Percentiles rank a stretch among this genome's conserved stretches.
Conservation (phyloP, 2,329 filamentous ascomycete species). For the Zymoseptoria ardabiliae region DNA sequence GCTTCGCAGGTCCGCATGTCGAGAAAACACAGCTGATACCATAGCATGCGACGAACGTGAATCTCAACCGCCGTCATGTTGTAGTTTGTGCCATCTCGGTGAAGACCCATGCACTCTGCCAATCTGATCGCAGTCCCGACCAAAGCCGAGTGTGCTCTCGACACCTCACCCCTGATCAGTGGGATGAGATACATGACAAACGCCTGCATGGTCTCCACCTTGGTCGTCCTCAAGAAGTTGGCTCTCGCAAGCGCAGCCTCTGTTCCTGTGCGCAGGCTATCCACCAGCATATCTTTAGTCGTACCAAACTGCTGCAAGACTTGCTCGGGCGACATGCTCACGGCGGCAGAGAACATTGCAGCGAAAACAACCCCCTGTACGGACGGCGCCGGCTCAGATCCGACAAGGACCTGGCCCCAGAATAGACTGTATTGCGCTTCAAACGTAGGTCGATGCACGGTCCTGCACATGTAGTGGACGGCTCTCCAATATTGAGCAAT, state of each 20-base stretch:
- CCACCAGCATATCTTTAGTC: constrained; percentile 50
- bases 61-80: constrained; percentile 60
- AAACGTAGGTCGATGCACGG: constrained; percentile 61
- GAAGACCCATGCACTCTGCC: constrained; percentile 70
- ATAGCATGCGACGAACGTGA: constrained; percentile 63
- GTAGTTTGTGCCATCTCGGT: constrained; percentile 62
- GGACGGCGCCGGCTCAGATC: constrained; percentile 56
- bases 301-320: constrained; percentile 49
- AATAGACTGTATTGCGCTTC: constrained; percentile 58
- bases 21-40: constrained; percentile 72
- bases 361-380: constrained; percentile 64
- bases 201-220: constrained; percentile 67
- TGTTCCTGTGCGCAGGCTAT: constrained; percentile 57
- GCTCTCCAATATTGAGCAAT: constrained; percentile 60
- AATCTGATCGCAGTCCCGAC: constrained; percentile 65
- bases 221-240: constrained; percentile 63
- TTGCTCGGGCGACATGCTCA: constrained; percentile 55
- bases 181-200: constrained; percentile 73
- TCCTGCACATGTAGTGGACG: constrained; percentile 62
- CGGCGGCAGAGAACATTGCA: constrained; percentile 59
- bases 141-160: constrained; percentile 64
- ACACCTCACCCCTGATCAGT: constrained; percentile 64
- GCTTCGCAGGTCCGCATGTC: constrained; percentile 69
- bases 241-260: constrained; percentile 62
- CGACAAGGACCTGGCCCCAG: constrained; percentile 54